These are phyloP conservation scores for Tephrocybe sp. DNA, from an alignment of 768 basidiomycete species.

Conservation along the genomic window DNA sequence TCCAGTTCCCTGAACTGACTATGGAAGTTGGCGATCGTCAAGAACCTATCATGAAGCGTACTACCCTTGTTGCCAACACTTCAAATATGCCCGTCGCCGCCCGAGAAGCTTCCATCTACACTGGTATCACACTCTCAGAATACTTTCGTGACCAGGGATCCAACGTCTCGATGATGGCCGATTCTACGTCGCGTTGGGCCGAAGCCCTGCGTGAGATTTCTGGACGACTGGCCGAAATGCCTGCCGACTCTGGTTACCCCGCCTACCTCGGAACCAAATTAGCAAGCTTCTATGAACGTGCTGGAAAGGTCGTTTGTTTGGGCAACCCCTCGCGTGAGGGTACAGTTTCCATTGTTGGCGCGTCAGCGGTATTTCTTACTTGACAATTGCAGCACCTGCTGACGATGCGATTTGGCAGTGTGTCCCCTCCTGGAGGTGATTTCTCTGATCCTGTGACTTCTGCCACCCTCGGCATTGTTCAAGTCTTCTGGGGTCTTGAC, in stretches of 20 bases:
- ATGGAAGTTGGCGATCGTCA: conserved; percentile 91
- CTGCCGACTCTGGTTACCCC: conserved; percentile 98
- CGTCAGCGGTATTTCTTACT: conserved; percentile 56
- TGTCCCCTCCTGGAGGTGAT: conserved; percentile 98
- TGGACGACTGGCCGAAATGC: conserved; percentile 99
- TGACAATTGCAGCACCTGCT: conserved; percentile 1
- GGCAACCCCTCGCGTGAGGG: conserved; percentile 88
- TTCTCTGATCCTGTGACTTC: conserved; percentile 99
- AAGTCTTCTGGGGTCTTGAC: conserved; percentile 99
- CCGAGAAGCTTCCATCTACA: conserved; percentile 99
- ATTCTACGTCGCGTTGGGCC: conserved; percentile 98
- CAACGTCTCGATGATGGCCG: conserved; percentile 99
- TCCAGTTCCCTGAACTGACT: conserved; percentile 83
- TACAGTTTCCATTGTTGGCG: conserved; percentile 98
- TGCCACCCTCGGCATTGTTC: conserved; percentile 96
- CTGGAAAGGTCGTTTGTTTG: conserved; percentile 91
- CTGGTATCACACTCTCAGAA: conserved; percentile 97
- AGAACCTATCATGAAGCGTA: conserved; percentile 99
- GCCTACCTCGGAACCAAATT: conserved; percentile 95
- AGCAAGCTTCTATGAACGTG: conserved; percentile 98
- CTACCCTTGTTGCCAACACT: conserved; percentile 97
- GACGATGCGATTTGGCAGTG: conserved; percentile 47
- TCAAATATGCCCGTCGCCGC: conserved; percentile 99
- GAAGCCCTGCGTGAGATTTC: conserved; percentile 99
- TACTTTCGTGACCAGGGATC: conserved; percentile 99